Conservation (phyloP, 345 rosid genomes). For the Brassica juncea region DNA sequence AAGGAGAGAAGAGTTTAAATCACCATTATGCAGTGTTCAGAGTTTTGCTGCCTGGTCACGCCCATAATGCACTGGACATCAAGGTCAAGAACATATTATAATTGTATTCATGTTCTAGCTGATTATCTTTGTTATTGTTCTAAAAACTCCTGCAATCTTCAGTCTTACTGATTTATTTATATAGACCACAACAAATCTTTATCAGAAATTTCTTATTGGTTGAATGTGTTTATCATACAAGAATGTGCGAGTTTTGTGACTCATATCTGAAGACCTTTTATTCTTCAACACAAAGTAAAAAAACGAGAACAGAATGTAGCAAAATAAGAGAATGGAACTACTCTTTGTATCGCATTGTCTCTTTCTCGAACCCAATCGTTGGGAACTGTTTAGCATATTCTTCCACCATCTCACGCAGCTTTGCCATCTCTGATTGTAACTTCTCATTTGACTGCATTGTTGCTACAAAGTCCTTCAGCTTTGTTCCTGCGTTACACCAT, state of each 20-base stretch:
- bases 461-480: constrained; percentile 81
- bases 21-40: constrained; percentile 95
- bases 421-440: constrained; percentile 65
- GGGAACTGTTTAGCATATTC: constrained; percentile 85
- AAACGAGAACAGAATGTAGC: background rate
- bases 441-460: constrained; percentile 61
- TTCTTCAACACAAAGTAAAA: background rate
- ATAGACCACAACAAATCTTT: background rate
- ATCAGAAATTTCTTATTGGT: background rate
- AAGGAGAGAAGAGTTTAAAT: constrained; percentile 88
- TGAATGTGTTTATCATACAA: background rate
- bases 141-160: background rate
- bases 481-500: constrained; percentile 53
- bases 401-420: constrained; percentile 68
- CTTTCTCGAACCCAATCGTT: constrained; percentile 93
- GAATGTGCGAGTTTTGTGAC: constrained; percentile 1
- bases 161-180: background rate
- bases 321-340: constrained; percentile 32
- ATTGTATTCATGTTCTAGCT: constrained; percentile 10
- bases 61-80: background rate
- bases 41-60: constrained; percentile 48
- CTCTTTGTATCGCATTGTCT: constrained; percentile 79
- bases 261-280: constrained; percentile 1
- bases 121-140: constrained; percentile 2
- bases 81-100: background rate